Evolutionary conservation across 208 protist genomes (phyloP).

Genomic region (Leishmania guyanensis): DNA sequence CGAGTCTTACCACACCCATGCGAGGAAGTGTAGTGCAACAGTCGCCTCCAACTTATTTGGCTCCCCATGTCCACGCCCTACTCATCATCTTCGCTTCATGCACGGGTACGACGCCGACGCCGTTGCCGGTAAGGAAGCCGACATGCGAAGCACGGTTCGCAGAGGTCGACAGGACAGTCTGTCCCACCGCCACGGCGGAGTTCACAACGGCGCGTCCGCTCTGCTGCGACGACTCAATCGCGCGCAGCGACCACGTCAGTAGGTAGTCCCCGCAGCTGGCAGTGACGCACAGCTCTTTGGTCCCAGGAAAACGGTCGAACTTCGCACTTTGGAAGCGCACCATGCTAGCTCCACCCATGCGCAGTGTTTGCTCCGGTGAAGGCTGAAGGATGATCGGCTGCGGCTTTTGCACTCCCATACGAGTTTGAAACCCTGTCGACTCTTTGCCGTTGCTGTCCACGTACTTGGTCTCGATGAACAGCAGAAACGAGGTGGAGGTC

Average conservation of each 20-base stretch:
- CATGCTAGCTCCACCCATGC: constrained; percentile 41
- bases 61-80: constrained; percentile 34
- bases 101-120: constrained; percentile 28
- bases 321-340: constrained; percentile 49
- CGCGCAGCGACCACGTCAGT: constrained; percentile 59
- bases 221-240: constrained; percentile 38
- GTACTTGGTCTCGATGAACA: constrained; percentile 59
- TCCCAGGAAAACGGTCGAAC: constrained; percentile 44
- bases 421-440: constrained; percentile 43
- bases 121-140: constrained; percentile 29
- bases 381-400: constrained; percentile 48
- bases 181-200: constrained; percentile 26
- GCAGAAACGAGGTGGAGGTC: constrained; percentile 36
- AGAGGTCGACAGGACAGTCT: constrained; percentile 31
- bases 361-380: constrained; percentile 37
- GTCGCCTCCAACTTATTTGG: constrained; percentile 6
- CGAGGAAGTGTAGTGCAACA: background rate
- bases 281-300: constrained; percentile 49
- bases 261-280: constrained; percentile 51
- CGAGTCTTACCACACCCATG: background rate
- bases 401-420: constrained; percentile 66
- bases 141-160: constrained; percentile 34
- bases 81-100: constrained; percentile 27
- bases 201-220: constrained; percentile 35
- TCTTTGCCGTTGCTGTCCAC: constrained; percentile 29